Conservation (phyloP, 768 basidiomycete species). For the Brasilioporus rufonigricans region DNA sequence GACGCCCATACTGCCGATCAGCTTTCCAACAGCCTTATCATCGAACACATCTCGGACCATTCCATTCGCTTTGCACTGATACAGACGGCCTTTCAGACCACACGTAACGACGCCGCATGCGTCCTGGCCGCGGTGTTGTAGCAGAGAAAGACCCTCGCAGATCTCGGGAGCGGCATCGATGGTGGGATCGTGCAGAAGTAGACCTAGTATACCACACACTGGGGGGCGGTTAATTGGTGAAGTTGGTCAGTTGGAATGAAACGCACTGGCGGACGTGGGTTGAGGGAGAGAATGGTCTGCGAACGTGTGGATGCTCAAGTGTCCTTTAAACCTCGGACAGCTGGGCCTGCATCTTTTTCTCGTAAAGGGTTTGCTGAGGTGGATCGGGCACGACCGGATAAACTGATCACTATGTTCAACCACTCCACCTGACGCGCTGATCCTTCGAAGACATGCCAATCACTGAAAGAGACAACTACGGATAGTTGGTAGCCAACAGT, state of each 20-base stretch:
- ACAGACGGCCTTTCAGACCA: constrained; percentile 91
- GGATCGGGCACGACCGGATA: constrained; percentile 6
- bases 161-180: constrained; percentile 83
- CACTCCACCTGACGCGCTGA: too few species aligned
- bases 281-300: neutral
- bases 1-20: constrained; percentile 95
- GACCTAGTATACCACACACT: constrained; percentile 94
- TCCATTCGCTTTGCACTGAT: constrained; percentile 98
- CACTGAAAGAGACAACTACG: neutral
- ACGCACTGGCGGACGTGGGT: constrained; percentile 29
- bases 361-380: neutral
- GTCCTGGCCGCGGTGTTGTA: constrained; percentile 98
- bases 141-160: constrained; percentile 88
- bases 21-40: constrained; percentile 63
- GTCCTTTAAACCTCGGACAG: constrained; percentile 1
- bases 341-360: constrained; percentile 8
- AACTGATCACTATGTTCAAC: neutral
- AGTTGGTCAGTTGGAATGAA: neutral
- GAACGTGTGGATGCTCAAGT: constrained; percentile 8
- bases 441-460: neutral
- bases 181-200: constrained; percentile 76
- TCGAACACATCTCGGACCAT: constrained; percentile 99
- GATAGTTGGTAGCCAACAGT: neutral
- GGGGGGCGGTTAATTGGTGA: constrained; percentile 6
- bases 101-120: constrained; percentile 97